Evolutionary conservation across 306 rosid genomes (phyloP), one percentile per base, ranked within the genome.

Genomic region (Lathyrus sativus): DNA sequence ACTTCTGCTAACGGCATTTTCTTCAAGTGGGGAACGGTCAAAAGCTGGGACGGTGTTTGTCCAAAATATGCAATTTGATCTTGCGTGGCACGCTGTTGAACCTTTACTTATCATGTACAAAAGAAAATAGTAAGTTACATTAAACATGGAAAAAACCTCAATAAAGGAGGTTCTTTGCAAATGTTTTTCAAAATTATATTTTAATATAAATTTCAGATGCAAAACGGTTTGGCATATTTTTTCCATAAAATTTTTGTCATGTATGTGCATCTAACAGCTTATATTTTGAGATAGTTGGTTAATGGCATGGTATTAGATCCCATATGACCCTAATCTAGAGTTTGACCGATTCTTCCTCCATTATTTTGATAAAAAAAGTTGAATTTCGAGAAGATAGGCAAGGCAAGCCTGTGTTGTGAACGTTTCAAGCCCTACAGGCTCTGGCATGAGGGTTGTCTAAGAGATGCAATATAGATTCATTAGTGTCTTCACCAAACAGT

Each of bases 11-110:
- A 75, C 46, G 96, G 92, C 86, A 84, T 84, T 86, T 73, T 90
- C 80, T 83, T 85, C 79, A 87, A 62, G 73, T 93, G 99, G 80
- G 99, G 99, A 68, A 81, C 73, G 17, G 90, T 85, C 29, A 93
- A 78, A 76, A 93, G 99, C 83, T 93, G 99, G 35, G 97, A 93
- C 35, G 99, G 99, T 8, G 99, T 93, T 84, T 93, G 97, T 64
- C 99, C 99, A 82, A 90, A 93, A 83, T 93, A 93, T 10, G 97
- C 89, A 71, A 93, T 93, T 85, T 93, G 99, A 88, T 93, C 99
- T 84, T 93, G 97, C 42, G 96, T 85, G 22, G 97, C 96, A 68
- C 80, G 86, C 59, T 85, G 97, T 78, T 93, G 97, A 57, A 85
- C 95, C 99, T 93, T 72, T 81, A 68, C 57, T 79, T 64, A 71